Conservation (phyloP, 306 rosid species). For the peach (Prunus persica) region DNA sequence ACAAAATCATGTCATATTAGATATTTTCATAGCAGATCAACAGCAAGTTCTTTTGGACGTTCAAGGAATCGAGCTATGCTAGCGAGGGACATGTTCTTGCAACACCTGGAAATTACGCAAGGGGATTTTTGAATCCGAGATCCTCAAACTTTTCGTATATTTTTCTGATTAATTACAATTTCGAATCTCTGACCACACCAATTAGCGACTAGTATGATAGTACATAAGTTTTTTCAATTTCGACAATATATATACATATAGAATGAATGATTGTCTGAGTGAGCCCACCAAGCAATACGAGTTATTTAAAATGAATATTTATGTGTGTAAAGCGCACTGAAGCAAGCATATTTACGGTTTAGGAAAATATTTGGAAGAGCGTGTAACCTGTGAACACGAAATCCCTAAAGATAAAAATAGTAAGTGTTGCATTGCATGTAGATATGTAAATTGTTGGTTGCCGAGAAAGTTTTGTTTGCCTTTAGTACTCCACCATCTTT, state of each 20-base stretch:
- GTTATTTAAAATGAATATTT: background rate
- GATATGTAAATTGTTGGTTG: slow-evolving; percentile 15
- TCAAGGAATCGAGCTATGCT: background rate
- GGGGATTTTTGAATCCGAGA: no score
- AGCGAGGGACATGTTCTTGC: background rate
- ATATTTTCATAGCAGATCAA: background rate
- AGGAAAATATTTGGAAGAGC: background rate
- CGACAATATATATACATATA: background rate
- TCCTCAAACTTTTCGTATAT: no score
- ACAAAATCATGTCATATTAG: background rate
- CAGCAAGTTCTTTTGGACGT: background rate
- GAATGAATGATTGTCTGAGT: background rate
- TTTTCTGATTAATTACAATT: no score
- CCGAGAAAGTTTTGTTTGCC: slow-evolving; percentile 21
- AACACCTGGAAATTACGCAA: no score
- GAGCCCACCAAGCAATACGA: background rate
- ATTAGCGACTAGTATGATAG: background rate
- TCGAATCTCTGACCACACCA: no score
- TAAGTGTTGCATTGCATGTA: background rate
- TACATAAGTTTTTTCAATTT: background rate
- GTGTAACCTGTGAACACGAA: slow-evolving; percentile 1
- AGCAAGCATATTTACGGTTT: background rate
- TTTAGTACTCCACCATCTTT: slow-evolving; percentile 9
- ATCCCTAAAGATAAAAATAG: background rate
- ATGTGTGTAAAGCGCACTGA: background rate